Evolutionary conservation across 805 yeast genomes (phyloP), one percentile per base, ranked within the genome.

Genomic region (Teunomyces panamensis): DNA sequence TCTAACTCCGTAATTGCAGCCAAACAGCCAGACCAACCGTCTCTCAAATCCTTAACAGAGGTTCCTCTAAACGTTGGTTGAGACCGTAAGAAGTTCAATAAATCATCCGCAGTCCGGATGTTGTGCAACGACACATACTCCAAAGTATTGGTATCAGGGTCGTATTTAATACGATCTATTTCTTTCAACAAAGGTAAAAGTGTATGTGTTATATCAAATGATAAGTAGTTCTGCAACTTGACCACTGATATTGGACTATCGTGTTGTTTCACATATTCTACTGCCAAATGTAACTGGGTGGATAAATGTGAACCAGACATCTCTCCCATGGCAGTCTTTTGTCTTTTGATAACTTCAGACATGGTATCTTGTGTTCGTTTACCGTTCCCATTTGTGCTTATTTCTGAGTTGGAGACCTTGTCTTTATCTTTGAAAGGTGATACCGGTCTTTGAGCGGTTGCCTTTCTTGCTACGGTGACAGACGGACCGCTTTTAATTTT

Each of bases 11-110:
- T 83, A 24, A 94, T 83, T 0, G 94, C 85, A 4, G 81, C 83
- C 33, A 85, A 66, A 64, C 97, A 92, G 11, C 90, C 92, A 45
- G 87, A 80, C 99, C 99, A 94, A 20, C 99, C 99, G 60, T 89
- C 97, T 58, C 83, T 83, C 43, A 83, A 66, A 54, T 85, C 89
- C 56, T 86, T 88, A 27, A 92, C 96, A 0, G 90, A 73, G 1
- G 85, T 78, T 2, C 99, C 98, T 62, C 84, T 87, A 65, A 89
- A 91, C 1, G 96, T 88, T 2, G 87, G 83, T 68, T 90, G 97
- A 20, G 82, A 74, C 56, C 90, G 78, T 51, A 94, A 75, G 56
- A 84, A 85, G 48, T 81, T 76, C 48, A 94, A 63, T 51, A 94
- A 72, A 53, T 89, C 96, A 47, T 83, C 87, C 2, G 85, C 86